Evolutionary conservation across 2,329 filamentous ascomycete genomes (phyloP).

Genomic region (Pestalotiopsis sp.): DNA sequence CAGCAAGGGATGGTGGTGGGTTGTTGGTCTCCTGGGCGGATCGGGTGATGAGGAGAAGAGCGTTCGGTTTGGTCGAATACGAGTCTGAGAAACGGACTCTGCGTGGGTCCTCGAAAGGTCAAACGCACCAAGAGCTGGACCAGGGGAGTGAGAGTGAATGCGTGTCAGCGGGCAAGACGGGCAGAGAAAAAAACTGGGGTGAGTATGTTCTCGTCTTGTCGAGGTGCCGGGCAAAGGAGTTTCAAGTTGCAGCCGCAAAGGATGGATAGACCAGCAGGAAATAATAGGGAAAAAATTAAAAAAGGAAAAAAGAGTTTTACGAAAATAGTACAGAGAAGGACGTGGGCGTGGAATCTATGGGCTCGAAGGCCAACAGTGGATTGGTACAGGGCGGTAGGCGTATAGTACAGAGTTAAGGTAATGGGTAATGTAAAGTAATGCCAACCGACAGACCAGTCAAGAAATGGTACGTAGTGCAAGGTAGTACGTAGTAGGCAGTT

Average conservation of each 20-base stretch:
- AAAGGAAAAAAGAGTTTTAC: background rate
- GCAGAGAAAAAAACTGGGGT: background rate
- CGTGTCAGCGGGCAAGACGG: background rate
- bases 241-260: background rate
- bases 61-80: background rate
- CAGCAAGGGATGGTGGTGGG: slow-evolving; percentile 9
- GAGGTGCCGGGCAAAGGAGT: background rate
- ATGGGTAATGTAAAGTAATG: background rate
- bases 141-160: background rate
- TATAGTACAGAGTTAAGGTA: background rate
- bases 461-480: background rate
- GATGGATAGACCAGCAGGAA: background rate
- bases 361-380: background rate
- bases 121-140: background rate
- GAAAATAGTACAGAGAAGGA: slow-evolving; percentile 7
- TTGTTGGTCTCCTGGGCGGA: slow-evolving; percentile 1
- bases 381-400: background rate
- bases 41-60: background rate
- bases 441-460: background rate
- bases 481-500: background rate
- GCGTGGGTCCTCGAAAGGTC: background rate
- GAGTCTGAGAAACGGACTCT: background rate
- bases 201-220: background rate
- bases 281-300: background rate
- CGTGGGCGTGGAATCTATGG: background rate